Conservation (phyloP, 768 basidiomycete genomes). For the Xanthoconium stramineum region DNA sequence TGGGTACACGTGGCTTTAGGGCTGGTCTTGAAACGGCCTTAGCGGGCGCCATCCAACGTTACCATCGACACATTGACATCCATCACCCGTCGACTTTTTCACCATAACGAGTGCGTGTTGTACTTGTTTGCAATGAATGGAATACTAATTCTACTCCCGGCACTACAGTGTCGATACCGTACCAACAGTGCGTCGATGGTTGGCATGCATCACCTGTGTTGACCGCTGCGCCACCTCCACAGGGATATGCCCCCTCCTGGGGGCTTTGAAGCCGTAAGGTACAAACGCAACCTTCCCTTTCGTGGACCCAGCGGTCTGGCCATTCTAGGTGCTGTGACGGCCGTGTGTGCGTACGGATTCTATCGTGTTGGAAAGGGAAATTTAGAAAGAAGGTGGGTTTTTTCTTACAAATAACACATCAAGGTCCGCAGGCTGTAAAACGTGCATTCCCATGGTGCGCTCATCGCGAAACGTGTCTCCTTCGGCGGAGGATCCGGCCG, state of each 20-base stretch:
- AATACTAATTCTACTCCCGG: not conserved
- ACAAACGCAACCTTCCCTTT: constrained; percentile 93
- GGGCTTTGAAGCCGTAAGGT: constrained; percentile 89
- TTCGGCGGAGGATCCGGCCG: constrained; percentile 46
- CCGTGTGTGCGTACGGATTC: constrained; percentile 87
- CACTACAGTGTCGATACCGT: constrained; percentile 24
- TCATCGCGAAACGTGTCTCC: constrained; percentile 66
- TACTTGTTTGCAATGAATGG: not conserved
- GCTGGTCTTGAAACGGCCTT: constrained; percentile 17
- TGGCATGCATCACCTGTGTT: constrained; percentile 7
- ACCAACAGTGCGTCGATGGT: constrained; percentile 27
- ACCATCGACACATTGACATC: not conserved
- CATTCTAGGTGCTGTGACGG: constrained; percentile 83
- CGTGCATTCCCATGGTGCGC: constrained; percentile 58
- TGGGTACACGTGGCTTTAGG: constrained; percentile 24
- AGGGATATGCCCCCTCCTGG: constrained; percentile 96
- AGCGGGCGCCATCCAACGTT: constrained; percentile 1
- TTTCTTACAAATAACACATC: constrained; percentile 20
- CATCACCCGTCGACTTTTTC: constrained; percentile 1
- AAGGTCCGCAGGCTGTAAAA: constrained; percentile 63
- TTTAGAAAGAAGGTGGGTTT: constrained; percentile 83
- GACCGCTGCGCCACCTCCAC: constrained; percentile 17
- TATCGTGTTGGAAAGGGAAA: constrained; percentile 90
- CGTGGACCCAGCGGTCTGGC: constrained; percentile 81
- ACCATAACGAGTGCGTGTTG: constrained; percentile 19